Evolutionary conservation across 768 basidiomycete species (phyloP).

Genomic region (Paxillus rubicundulus): DNA sequence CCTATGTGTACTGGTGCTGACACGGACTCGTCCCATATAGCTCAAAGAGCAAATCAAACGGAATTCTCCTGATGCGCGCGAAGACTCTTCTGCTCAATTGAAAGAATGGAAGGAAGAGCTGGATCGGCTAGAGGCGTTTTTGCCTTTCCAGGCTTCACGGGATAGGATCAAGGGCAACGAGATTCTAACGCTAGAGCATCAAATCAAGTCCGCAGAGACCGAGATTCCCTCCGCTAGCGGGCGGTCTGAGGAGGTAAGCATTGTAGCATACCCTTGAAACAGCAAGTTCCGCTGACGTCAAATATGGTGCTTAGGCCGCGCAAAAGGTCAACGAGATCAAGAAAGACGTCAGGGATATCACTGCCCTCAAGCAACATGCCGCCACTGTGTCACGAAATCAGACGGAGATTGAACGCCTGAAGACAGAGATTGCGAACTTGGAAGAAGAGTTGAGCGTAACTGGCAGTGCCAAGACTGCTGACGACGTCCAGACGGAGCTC

Average conservation of each 20-base stretch:
- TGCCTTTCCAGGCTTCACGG: constrained; percentile 53
- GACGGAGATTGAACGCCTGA: constrained; percentile 56
- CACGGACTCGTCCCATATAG: constrained; percentile 35
- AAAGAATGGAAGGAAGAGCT: constrained; percentile 61
- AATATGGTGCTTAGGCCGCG: constrained; percentile 40
- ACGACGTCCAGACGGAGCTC: constrained; percentile 82
- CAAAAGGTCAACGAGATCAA: constrained; percentile 53
- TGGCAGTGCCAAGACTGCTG: constrained; percentile 78
- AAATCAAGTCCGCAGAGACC: constrained; percentile 56
- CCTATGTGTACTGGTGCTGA: background rate
- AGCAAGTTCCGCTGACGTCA: background rate
- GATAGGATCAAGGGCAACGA: constrained; percentile 57
- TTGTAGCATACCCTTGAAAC: background rate
- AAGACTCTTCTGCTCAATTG: constrained; percentile 37
- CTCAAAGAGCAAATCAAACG: constrained; percentile 61
- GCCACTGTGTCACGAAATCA: constrained; percentile 55
- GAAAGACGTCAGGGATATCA: constrained; percentile 59
- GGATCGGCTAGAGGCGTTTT: constrained; percentile 52
- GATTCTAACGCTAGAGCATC: constrained; percentile 62
- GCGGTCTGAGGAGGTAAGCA: constrained; percentile 61
- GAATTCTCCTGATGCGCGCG: constrained; percentile 43
- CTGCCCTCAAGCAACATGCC: constrained; percentile 59
- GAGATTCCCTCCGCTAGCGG: constrained; percentile 50
- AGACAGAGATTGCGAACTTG: constrained; percentile 57
- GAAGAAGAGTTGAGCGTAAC: constrained; percentile 68